Evolutionary conservation across 441 rosid species (phyloP), one percentile per base, ranked within the genome.

Genomic region (Gossypium schwendimanii): DNA sequence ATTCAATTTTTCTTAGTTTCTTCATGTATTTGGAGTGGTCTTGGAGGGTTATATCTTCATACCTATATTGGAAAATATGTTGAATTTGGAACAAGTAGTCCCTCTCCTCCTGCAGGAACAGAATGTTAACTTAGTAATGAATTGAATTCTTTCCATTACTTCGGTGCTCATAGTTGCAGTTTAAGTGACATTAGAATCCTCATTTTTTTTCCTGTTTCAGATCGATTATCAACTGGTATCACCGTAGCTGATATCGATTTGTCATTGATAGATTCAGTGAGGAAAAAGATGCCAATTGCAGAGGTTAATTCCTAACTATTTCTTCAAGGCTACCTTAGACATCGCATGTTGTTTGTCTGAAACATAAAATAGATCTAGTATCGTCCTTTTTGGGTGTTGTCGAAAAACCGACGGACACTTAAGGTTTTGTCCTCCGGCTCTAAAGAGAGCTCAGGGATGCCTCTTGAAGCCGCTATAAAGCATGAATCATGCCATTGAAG

Each of bases 231-330:
- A 9, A 88, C 97, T 1, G 98, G 97, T 80, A 88, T 92, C 78
- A 81, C 88, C 0, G 76, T 94, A 33, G 96, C 96, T 60, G 96
- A 94, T 84, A 86, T 94, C 15, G 94, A 94, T 80, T 84, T 92
- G 55, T 83, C 92, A 18, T 77, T 89, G 67, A 82, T 94, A 14
- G 94, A 89, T 39, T 92, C 97, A 4, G 97, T 89, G 79, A 85
- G 97, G 79, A 70, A 77, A 71, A 94, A 87, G 76, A 84, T 94
- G 88, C 98, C 97, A 70, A 85, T 92, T 50, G 89, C 82, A 14
- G 81, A 94, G 91, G 98, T 88, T 81, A 83, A 61, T 72, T 67
- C 39, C 28, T 58, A 41, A 74, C 14, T 45, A 53, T 7, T 47
- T 21, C 23, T 63, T 33, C 6, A 9, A 60, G 17, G 9, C 0